Conservation (phyloP, 2,329 filamentous ascomycete species). For the Claviceps citrina region DNA sequence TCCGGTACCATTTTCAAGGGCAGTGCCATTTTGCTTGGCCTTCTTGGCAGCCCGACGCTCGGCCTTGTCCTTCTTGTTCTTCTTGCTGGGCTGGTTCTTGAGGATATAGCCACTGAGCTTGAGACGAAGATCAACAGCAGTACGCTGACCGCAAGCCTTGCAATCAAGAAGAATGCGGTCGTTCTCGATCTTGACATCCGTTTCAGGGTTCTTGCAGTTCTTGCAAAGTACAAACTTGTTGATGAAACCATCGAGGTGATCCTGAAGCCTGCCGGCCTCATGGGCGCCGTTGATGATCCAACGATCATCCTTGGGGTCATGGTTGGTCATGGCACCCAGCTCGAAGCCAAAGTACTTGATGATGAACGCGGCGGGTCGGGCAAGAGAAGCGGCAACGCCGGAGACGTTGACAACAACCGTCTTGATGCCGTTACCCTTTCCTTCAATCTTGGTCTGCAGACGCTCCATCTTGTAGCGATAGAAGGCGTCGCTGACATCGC, state of each 20-base stretch:
- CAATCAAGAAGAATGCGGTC: constrained; percentile 85
- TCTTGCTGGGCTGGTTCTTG: constrained; percentile 72
- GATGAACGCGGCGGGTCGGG: constrained; percentile 81
- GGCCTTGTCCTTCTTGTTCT: constrained; percentile 96
- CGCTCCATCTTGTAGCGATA: constrained; percentile 99
- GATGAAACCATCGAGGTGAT: constrained; percentile 97
- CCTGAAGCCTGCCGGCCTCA: constrained; percentile 87
- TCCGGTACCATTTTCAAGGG: constrained; percentile 39
- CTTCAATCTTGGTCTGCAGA: constrained; percentile 97
- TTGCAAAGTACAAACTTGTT: constrained; percentile 98
- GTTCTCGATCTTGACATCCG: constrained; percentile 88
- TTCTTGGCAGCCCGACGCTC: constrained; percentile 81
- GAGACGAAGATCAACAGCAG: constrained; percentile 78
- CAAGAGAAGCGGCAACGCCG: constrained; percentile 82
- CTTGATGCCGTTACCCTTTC: constrained; percentile 99
- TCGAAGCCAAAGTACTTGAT: constrained; percentile 99
- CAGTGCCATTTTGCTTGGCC: constrained; percentile 61
- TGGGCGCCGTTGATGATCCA: constrained; percentile 99
- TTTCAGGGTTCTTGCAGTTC: constrained; percentile 99
- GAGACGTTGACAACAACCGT: constrained; percentile 91
- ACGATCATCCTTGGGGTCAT: constrained; percentile 89
- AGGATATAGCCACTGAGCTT: constrained; percentile 96
- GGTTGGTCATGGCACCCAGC: constrained; percentile 95
- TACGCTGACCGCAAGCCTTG: constrained; percentile 93
- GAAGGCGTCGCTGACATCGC: constrained; percentile 95